Evolutionary conservation across 345 rosid genomes (phyloP).

Genomic region (Salix brachista): DNA sequence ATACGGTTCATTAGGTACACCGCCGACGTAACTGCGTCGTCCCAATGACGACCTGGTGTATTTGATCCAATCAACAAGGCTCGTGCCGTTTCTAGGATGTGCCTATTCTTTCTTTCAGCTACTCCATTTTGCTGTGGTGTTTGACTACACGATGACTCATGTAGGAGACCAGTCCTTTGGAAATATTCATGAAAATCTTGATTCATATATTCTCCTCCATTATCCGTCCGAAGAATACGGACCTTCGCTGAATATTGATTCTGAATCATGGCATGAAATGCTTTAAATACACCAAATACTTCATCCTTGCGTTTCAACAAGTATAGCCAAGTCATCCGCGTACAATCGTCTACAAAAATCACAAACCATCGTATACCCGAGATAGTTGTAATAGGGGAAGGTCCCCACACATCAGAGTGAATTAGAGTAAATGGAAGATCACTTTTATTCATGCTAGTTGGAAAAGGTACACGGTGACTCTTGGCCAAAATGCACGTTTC

Average conservation of each 20-base stretch:
- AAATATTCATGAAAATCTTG: not conserved
- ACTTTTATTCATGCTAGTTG: not conserved
- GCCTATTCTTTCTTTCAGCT: not conserved
- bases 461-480: not conserved
- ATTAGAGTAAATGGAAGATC: not conserved
- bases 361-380: not conserved
- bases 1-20: not conserved
- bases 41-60: not conserved
- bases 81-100: not conserved
- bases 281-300: too few species aligned
- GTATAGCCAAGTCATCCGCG: constrained; percentile 1
- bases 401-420: not conserved
- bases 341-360: not conserved
- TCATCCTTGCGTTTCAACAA: too few species aligned
- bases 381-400: not conserved
- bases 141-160: not conserved
- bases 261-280: too few species aligned
- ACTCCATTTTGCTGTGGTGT: too few species aligned
- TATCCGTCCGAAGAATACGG: not conserved
- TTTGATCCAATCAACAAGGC: not conserved
- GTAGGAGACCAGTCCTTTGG: not conserved
- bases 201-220: not conserved
- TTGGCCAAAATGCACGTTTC: not conserved
- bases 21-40: not conserved
- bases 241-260: too few species aligned